Evolutionary conservation across 176 grass and related monocot genomes (phyloP).

Genomic region (Paspalum notatum): DNA sequence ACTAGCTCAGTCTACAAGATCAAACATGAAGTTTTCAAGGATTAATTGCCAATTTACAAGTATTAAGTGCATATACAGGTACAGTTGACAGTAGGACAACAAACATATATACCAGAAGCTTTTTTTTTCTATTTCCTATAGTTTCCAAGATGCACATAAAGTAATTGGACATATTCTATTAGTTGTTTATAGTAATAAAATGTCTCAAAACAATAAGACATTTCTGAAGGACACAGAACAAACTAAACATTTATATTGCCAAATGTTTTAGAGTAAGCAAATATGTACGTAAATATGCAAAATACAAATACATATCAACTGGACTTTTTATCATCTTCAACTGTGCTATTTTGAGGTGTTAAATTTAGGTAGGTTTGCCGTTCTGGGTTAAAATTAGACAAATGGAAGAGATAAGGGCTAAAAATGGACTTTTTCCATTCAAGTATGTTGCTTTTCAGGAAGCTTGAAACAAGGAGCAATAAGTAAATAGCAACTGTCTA

Average conservation of each 20-base stretch:
- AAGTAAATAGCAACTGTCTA: slow-evolving; percentile 6
- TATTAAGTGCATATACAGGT: neutral
- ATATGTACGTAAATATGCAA: neutral
- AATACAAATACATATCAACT: slow-evolving; percentile 11
- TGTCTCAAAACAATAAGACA: neutral
- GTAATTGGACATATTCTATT: neutral
- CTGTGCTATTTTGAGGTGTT: no score
- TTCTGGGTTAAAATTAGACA: no score
- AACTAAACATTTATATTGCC: neutral
- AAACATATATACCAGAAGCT: slow-evolving; percentile 2
- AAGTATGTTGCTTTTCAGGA: slow-evolving; percentile 15
- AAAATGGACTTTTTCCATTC: neutral
- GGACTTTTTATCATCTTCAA: neutral
- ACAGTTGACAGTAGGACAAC: neutral
- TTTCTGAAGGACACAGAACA: neutral
- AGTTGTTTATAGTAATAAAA: neutral
- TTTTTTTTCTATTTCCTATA: neutral
- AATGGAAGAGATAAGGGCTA: no score
- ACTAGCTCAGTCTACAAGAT: neutral
- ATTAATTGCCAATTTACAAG: neutral
- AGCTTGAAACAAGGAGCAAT: neutral
- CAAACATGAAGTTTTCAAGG: neutral
- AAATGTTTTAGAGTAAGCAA: neutral
- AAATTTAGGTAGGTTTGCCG: no score
- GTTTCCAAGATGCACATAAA: neutral